Percentiles rank a stretch among this genome's conserved stretches.
phyloP scores from a whole-genome alignment of 179 eudicot species.

The Silene coronaria region DNA sequence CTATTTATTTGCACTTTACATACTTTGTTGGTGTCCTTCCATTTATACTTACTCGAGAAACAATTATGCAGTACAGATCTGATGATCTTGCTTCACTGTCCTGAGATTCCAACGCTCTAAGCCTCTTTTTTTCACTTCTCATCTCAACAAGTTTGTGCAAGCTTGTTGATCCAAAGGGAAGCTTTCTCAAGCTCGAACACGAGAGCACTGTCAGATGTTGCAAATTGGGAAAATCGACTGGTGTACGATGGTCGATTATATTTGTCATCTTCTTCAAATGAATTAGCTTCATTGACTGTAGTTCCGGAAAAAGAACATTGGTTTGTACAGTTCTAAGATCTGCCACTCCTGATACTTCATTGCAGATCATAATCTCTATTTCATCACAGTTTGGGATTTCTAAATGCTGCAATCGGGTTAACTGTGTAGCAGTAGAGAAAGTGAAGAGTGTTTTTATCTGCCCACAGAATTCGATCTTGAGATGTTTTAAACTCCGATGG shows the following conservation, averaged over 20 bases:
- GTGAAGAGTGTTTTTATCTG: conserved; percentile 21
- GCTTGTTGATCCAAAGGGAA: conserved; percentile 19
- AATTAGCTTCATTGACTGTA: conserved; percentile 17
- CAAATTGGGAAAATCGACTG: conserved; percentile 20
- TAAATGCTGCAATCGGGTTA: conserved; percentile 22
- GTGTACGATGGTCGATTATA: conserved; percentile 11
- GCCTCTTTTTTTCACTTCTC: conserved; percentile 25
- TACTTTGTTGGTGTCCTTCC: too few relatives aligned
- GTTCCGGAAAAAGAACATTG: conserved; percentile 18
- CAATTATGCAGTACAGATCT: conserved; percentile 10
- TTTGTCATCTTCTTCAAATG: conserved; percentile 16
- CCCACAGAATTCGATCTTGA: conserved; percentile 17
- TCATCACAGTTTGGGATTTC: conserved; percentile 26
- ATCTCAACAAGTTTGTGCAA: conserved; percentile 18
- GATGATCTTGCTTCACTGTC: conserved; percentile 5
- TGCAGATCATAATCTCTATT: conserved; percentile 17
- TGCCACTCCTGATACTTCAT: background rate
- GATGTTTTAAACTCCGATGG: conserved; percentile 22
- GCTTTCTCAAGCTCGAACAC: conserved; percentile 17
- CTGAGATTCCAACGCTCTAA: conserved; percentile 20
- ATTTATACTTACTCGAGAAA: conserved; percentile 20
- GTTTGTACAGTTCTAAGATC: background rate
- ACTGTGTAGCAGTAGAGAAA: conserved; percentile 14
- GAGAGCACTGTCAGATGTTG: conserved; percentile 18
- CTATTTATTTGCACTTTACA: too few relatives aligned